Conservation (phyloP, 495 filamentous ascomycete species). For the Parmelia sp. region DNA sequence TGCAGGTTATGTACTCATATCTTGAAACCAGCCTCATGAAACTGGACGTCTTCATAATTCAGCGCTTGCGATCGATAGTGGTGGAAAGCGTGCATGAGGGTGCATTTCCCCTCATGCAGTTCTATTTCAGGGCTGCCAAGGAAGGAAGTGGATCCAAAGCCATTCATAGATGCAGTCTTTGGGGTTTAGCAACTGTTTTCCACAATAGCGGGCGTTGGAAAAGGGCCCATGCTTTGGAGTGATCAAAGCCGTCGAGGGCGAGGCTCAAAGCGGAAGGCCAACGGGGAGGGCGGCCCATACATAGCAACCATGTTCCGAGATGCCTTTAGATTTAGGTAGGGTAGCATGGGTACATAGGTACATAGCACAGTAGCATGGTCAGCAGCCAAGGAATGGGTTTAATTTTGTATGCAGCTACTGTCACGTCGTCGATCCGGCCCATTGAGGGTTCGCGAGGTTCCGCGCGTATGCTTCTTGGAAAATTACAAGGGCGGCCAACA, state of each 20-base stretch:
- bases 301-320: not conserved
- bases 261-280: conserved; percentile 7
- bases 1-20: conserved; percentile 3
- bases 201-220: not conserved
- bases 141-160: not conserved
- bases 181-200: not conserved
- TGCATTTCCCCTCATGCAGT: conserved; percentile 5
- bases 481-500: not conserved
- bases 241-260: not conserved
- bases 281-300: conserved; percentile 1
- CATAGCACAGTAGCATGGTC: not conserved
- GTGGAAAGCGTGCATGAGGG: not conserved
- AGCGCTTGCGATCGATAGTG: conserved; percentile 10
- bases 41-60: not conserved
- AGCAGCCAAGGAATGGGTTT: not conserved
- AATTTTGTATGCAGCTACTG: not conserved
- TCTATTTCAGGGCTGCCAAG: conserved; percentile 7
- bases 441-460: conserved; percentile 8
- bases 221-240: not conserved
- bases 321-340: conserved; percentile 1
- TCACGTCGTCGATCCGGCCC: conserved; percentile 16
- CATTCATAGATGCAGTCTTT: not conserved
- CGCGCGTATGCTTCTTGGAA: conserved; percentile 13
- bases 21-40: conserved; percentile 12
- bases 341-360: not conserved